Conservation (phyloP, 768 basidiomycete species). For the Hemileccinum rubropunctum region DNA sequence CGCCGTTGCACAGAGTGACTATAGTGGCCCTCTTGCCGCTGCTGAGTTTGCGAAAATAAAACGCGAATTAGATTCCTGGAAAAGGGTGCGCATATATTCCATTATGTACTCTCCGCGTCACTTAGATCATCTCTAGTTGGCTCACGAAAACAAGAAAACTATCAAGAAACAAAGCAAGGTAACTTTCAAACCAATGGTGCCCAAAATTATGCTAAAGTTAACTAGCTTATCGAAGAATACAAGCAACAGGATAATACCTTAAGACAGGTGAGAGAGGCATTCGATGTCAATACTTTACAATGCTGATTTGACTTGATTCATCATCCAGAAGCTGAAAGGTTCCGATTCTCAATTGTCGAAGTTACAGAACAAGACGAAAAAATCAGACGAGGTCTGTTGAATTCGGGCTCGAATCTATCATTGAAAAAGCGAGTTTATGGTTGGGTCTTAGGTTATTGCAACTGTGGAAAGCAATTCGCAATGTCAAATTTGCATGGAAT, state of each 20-base stretch:
- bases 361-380: conserved; percentile 45
- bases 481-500: conserved; percentile 79
- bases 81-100: conserved; percentile 35
- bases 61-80: conserved; percentile 55
- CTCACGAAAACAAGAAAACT: conserved; percentile 46
- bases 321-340: conserved; percentile 41
- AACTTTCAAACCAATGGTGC: background rate
- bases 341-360: conserved; percentile 43
- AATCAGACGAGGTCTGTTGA: conserved; percentile 54
- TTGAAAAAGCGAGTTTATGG: background rate
- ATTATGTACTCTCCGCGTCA: background rate
- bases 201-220: conserved; percentile 1
- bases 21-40: conserved; percentile 37
- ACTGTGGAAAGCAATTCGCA: conserved; percentile 58
- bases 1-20: conserved; percentile 17
- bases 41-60: conserved; percentile 55
- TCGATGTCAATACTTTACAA: background rate
- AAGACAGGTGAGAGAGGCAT: conserved; percentile 34
- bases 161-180: conserved; percentile 60
- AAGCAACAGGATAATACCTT: conserved; percentile 40
- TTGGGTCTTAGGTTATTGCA: conserved; percentile 43
- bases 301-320: conserved; percentile 1
- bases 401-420: background rate
- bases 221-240: conserved; percentile 53
- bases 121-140: conserved; percentile 26